Base-by-base conservation (phyloP, 2,329 filamentous ascomycete genomes). In the Coleophoma crateriformis region DNA sequence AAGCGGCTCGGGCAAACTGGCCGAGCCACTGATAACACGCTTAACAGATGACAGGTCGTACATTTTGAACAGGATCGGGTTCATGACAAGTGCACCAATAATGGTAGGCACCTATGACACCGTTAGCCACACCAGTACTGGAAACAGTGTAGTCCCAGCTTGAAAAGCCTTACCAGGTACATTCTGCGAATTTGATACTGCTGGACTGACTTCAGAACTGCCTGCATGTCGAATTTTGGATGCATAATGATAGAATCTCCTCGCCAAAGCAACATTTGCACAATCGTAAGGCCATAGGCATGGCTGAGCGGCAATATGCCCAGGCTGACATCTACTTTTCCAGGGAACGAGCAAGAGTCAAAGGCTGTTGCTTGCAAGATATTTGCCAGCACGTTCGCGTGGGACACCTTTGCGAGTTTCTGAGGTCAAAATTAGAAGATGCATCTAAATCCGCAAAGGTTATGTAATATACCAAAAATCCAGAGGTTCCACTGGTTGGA, bases 371-470 rank as follows among this genome's bases (percentile, higher is more conserved):
- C 74, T 63, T 90, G 87, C 45, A 90, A 60, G 0, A 82, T 77
- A 61, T 91, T 91, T 47, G 87, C 79, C 44, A 92, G 91, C 40
- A 91, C 84, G 55, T 91, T 91, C 38, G 71, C 71, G 63, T 92
- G 88, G 3, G 86, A 87, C 50, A 92, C 87, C 83, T 88, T 90
- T 49, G 91, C 88, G 43, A 87, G 87, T 84, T 90, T 90, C 81
- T 87, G 50, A 6, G 19, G 19, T 44, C 22, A 7, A 19, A 15
- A 15, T 44, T 44, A 44, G 41, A 22, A 4, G 6, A 32, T 22
- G 20, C 4, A 44, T 2, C 19, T 44, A 32, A 44, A 44, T 32
- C 20, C 2, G 10, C 19, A 33, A 32, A 11, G 27, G n/a, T 14
- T 7, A 44, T 19, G 33, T 19, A 14, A 53, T 75, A 59, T 72